Percentiles rank a stretch among this genome's conserved stretches.
Evolutionary conservation across 257 asterid genomes (phyloP).

Genomic region (Nicotiana tabacum): DNA sequence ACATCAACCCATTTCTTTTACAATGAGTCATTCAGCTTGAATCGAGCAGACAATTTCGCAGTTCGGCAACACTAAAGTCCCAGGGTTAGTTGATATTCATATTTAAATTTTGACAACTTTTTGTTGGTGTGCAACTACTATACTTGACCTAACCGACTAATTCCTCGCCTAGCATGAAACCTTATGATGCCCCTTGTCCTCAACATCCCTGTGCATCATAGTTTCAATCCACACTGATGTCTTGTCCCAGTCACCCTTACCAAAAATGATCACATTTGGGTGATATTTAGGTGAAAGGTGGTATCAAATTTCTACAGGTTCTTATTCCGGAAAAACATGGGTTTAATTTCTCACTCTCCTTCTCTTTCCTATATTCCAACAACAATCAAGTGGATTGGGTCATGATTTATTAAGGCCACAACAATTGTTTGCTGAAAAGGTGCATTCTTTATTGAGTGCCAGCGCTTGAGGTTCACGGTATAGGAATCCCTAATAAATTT

Average conservation of each 20-base stretch:
- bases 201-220: neutral
- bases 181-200: neutral
- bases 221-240: neutral
- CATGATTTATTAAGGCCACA: neutral
- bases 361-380: constrained; percentile 1
- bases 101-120: neutral
- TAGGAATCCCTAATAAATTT: neutral
- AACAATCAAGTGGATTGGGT: neutral
- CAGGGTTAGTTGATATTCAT: neutral
- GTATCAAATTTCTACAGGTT: neutral
- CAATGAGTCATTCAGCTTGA: neutral
- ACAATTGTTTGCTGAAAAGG: neutral
- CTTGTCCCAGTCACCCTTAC: constrained; percentile 6
- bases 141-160: neutral
- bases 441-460: neutral
- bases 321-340: neutral
- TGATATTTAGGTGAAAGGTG: neutral
- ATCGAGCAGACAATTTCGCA: neutral
- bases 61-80: neutral
- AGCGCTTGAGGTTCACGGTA: neutral
- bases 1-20: neutral
- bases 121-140: neutral
- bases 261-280: neutral
- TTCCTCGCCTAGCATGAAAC: neutral
- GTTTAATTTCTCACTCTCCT: neutral